These are phyloP conservation scores for Aspergillus nomiae DNA, from an alignment of 2,329 filamentous ascomycete genomes.

Conservation along the genomic window DNA sequence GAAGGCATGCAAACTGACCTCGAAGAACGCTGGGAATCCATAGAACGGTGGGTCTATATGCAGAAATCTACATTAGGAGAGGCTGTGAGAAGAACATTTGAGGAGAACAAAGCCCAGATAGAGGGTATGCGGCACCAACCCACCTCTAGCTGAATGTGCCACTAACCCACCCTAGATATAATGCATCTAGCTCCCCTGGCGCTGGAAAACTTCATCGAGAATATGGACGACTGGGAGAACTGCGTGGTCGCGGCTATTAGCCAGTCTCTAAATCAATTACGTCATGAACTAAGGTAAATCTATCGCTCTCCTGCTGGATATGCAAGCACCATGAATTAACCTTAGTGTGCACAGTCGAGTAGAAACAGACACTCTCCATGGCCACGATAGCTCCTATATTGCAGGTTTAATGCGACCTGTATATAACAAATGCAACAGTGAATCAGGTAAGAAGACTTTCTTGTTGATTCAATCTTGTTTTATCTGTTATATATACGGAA, in stretches of 20 bases:
- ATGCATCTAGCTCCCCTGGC: constrained; percentile 1
- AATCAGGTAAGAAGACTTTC: neutral
- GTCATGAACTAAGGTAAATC: constrained; percentile 4
- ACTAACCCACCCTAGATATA: neutral
- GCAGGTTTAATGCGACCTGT: constrained; percentile 13
- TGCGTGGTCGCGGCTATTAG: constrained; percentile 7
- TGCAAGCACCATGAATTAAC: neutral
- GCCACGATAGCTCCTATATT: constrained; percentile 17
- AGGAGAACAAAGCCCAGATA: neutral
- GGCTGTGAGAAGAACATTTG: neutral
- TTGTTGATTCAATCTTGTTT: neutral
- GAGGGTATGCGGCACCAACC: neutral
- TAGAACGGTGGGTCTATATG: neutral
- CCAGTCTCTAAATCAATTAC: neutral
- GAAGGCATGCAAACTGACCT: neutral
- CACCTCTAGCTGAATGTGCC: no score
- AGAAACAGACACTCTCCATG: constrained; percentile 7
- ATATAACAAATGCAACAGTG: constrained; percentile 10
- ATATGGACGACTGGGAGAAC: constrained; percentile 1
- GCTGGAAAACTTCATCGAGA: neutral
- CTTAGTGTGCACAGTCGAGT: constrained; percentile 1
- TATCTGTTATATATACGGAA: neutral
- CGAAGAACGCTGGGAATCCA: neutral
- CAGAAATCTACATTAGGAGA: neutral
- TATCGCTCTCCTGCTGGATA: neutral